A percentile compares a stretch with the other conserved stretches of the same genome.
phyloP scores from a whole-genome alignment of 2,329 filamentous ascomycete genomes.

The Byssoonygena ceratinophila region DNA sequence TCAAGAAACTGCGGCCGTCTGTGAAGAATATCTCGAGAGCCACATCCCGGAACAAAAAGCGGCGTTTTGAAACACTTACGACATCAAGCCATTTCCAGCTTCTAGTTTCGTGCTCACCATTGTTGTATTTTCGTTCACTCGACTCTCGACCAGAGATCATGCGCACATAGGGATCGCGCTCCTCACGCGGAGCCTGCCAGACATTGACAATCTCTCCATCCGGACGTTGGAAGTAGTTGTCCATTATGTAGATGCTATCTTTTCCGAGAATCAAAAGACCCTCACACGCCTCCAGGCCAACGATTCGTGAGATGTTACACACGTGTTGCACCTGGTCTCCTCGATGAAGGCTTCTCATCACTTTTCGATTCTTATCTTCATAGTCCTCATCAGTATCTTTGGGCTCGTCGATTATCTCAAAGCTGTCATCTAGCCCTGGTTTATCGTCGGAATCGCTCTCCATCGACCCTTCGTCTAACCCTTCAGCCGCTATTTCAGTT shows the following conservation, averaged over 20 bases:
- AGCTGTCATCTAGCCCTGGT: constrained; percentile 66
- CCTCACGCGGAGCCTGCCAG: constrained; percentile 82
- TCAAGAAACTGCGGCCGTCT: constrained; percentile 85
- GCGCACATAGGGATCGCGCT: constrained; percentile 88
- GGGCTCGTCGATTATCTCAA: constrained; percentile 89
- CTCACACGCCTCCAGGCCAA: constrained; percentile 86
- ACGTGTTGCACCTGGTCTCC: constrained; percentile 88
- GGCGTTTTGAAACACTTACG: constrained; percentile 87
- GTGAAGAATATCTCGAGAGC: constrained; percentile 97
- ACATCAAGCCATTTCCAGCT: constrained; percentile 93
- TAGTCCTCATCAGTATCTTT: constrained; percentile 75
- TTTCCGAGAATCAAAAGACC: constrained; percentile 89
- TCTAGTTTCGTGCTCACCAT: constrained; percentile 66
- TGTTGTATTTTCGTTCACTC: constrained; percentile 44
- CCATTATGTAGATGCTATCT: constrained; percentile 83
- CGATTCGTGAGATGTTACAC: constrained; percentile 88
- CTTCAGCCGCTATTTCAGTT: constrained; percentile 25
- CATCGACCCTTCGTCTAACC: constrained; percentile 24
- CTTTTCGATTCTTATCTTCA: constrained; percentile 96
- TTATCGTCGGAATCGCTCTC: constrained; percentile 29
- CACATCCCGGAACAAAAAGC: constrained; percentile 90
- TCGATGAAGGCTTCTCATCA: constrained; percentile 84
- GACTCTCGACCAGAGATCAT: constrained; percentile 75
- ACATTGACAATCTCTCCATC: constrained; percentile 97
- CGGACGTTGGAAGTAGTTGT: constrained; percentile 88